Evolutionary conservation across 2,329 filamentous ascomycete species (phyloP), one percentile per base, ranked within the genome.

Genomic region (Botrytis paeoniae): DNA sequence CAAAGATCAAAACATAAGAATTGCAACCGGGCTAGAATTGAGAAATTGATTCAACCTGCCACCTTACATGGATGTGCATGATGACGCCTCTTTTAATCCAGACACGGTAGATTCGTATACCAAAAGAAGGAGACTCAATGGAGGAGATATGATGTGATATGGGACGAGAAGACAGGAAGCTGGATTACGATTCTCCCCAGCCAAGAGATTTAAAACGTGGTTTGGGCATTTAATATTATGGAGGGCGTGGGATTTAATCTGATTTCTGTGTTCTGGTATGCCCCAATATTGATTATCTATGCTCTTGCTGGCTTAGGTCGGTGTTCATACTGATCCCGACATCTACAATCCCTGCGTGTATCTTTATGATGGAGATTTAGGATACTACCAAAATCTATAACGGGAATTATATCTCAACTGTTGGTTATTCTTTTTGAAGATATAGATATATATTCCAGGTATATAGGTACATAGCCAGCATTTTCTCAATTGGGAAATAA

Each of bases 11-110:
- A 51, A 51, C 43, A 35, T 51, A 65, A 25, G 43, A 66, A 66
- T 48, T 29, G 63, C 48, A 14, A 66, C 10, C 37, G 64, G 43
- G 45, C 10, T 45, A 43, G 54, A 32, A 45, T 41, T 16, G n/a
- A 25, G 54, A 45, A 48, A 70, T 37, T 37, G 29, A 37, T n/a
- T 63, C 32, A 22, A 57, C 37, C 68, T 70, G 22, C 25, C 22
- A 29, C 68, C 37, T 70, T 45, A 20, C 68, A 48, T 70, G 59
- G 43, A 70, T 51, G 29, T 63, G 39, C 69, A 70, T 70, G 54
- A 29, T 51, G 57, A 48, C 29, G 25, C 39, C 35, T 37, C 43
- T 51, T 18, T 2, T 8, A 22, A 48, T 65, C 63, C 16, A 25
- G 39, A 65, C 43, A 51, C 63, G 32, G 29, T 18, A 65, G 41